Evolutionary conservation across 1,284 basidiomycete genomes (phyloP).

Genomic region (Erythrobasidium hasegawianum): DNA sequence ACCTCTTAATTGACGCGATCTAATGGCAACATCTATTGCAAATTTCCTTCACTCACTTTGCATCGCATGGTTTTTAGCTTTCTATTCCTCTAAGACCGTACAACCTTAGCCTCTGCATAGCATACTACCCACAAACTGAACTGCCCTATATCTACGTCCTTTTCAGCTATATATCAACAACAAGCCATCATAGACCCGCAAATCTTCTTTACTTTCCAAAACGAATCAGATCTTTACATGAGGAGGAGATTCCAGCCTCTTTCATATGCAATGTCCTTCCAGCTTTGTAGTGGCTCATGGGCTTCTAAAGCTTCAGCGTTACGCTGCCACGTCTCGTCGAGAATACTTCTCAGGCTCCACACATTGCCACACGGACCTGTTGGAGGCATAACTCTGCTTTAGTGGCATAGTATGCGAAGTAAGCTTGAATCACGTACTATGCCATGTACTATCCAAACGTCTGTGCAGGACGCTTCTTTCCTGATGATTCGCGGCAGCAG

Average conservation of each 20-base stretch:
- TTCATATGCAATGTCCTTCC: conserved; percentile 26
- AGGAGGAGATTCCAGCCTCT: conserved; percentile 30
- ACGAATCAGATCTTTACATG: conserved; percentile 17
- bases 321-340: conserved; percentile 29
- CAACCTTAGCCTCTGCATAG: too few species aligned
- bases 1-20: too few species aligned
- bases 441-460: conserved; percentile 31
- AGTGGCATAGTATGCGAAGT: background rate
- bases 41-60: too few species aligned
- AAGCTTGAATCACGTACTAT: conserved; percentile 13
- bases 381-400: background rate
- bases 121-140: too few species aligned
- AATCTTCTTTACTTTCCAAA: too few species aligned
- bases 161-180: too few species aligned
- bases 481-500: conserved; percentile 25
- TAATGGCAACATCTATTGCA: too few species aligned
- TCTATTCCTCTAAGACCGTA: too few species aligned
- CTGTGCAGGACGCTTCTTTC: conserved; percentile 30
- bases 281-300: conserved; percentile 22
- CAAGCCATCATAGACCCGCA: too few species aligned
- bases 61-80: too few species aligned
- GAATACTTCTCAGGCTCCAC: conserved; percentile 28
- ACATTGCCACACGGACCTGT: conserved; percentile 30
- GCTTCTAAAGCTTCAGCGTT: conserved; percentile 24
- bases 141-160: too few species aligned